Percentiles rank a stretch among this genome's conserved stretches.
Conservation (phyloP, 371 early-diverging fungal species). For the Mortierella sp. region DNA sequence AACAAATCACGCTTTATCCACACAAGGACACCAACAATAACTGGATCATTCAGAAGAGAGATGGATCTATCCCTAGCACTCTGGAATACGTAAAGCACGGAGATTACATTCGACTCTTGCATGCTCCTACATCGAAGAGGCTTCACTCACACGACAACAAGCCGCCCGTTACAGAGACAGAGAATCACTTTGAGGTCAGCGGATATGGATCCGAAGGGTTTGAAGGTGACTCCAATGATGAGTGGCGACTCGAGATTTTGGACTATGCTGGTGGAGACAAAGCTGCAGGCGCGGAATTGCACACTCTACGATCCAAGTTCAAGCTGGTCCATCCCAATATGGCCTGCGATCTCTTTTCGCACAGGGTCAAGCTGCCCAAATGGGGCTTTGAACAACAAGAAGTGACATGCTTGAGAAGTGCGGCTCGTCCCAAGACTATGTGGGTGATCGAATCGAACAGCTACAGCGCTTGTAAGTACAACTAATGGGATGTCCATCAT, state of each 20-base stretch:
- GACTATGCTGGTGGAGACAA: constrained; percentile 64
- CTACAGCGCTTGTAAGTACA: constrained; percentile 59
- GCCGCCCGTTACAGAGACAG: constrained; percentile 85
- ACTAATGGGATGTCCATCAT: neutral
- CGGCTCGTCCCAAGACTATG: constrained; percentile 67
- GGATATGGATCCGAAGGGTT: constrained; percentile 66
- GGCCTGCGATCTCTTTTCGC: constrained; percentile 83
- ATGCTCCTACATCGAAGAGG: constrained; percentile 54
- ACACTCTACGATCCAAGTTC: constrained; percentile 74
- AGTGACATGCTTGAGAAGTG: constrained; percentile 83
- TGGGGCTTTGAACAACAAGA: constrained; percentile 99
- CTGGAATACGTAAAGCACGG: constrained; percentile 63
- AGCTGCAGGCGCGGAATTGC: constrained; percentile 61
- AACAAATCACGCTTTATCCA: constrained; percentile 94
- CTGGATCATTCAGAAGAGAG: constrained; percentile 77
- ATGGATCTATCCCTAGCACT: constrained; percentile 55
- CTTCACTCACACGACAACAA: constrained; percentile 87
- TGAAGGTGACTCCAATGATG: constrained; percentile 72
- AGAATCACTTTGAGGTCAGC: constrained; percentile 91
- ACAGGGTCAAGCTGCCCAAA: constrained; percentile 84
- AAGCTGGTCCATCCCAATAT: constrained; percentile 79
- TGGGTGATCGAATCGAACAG: constrained; percentile 72
- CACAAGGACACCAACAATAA: constrained; percentile 89
- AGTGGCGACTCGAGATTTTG: constrained; percentile 81
- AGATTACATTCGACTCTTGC: constrained; percentile 61